Conservation (phyloP, 2,329 filamentous ascomycete species). For the Ceratocystis lukuohia region DNA sequence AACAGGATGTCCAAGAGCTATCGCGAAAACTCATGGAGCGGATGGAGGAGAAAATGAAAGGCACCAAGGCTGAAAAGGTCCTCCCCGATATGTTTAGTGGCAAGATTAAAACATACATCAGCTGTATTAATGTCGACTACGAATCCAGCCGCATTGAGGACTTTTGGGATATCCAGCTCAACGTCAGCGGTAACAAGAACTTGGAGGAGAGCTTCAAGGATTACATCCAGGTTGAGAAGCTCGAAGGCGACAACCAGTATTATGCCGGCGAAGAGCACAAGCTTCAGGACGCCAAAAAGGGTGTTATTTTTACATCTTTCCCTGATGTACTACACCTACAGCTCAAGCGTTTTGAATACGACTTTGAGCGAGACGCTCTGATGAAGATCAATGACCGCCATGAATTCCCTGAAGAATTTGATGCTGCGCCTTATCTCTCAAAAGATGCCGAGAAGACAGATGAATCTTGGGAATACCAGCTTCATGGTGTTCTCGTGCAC, state of each 20-base stretch:
- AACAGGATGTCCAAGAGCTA: constrained; percentile 95
- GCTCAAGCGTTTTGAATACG: constrained; percentile 95
- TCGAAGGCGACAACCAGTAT: constrained; percentile 98
- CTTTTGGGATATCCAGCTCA: constrained; percentile 98
- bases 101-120: constrained; percentile 97
- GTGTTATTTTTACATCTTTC: constrained; percentile 92
- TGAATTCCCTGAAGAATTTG: constrained; percentile 73
- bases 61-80: constrained; percentile 78
- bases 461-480: constrained; percentile 79
- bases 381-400: constrained; percentile 96
- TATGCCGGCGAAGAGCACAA: constrained; percentile 81
- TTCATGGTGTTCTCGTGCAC: constrained; percentile 91
- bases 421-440: constrained; percentile 75
- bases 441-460: constrained; percentile 66
- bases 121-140: constrained; percentile 95
- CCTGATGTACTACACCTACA: constrained; percentile 90
- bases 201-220: constrained; percentile 90
- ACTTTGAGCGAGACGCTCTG: constrained; percentile 90
- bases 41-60: constrained; percentile 97
- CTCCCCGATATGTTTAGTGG: constrained; percentile 86
- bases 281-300: constrained; percentile 92
- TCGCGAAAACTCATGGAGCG: constrained; percentile 95
- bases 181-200: constrained; percentile 86
- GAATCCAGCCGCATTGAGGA: constrained; percentile 92
- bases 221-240: constrained; percentile 90